Percentiles rank a stretch among this genome's conserved stretches.
These are phyloP conservation scores for Piloderma croceum DNA, from an alignment of 768 basidiomycete species.

Conservation along the genomic window DNA sequence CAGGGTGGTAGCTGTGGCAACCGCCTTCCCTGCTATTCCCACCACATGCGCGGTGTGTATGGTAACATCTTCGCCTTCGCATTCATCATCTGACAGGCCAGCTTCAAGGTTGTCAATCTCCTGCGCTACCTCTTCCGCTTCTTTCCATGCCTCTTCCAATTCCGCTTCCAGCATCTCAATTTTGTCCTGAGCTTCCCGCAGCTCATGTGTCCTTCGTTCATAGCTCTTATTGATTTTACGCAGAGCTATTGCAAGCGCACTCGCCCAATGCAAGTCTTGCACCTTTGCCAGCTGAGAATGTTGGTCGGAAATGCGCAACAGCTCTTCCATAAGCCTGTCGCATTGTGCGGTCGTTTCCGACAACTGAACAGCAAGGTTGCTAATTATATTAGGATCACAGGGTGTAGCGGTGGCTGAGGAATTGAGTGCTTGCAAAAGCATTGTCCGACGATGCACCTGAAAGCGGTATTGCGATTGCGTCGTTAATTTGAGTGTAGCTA, in stretches of 20 bases:
- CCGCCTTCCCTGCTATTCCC: too few relatives aligned
- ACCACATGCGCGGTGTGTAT: too few relatives aligned
- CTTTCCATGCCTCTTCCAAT: constrained; percentile 75
- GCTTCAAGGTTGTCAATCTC: constrained; percentile 69
- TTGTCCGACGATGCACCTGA: constrained; percentile 57
- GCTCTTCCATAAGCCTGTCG: constrained; percentile 52
- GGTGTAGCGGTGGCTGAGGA: constrained; percentile 36
- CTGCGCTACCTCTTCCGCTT: constrained; percentile 65
- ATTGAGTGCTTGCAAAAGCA: constrained; percentile 66
- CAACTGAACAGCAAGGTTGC: constrained; percentile 49
- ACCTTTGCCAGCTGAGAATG: constrained; percentile 55
- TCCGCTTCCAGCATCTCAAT: constrained; percentile 60
- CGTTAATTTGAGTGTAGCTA: constrained; percentile 44
- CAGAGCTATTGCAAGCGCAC: constrained; percentile 72
- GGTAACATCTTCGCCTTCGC: too few relatives aligned
- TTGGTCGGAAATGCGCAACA: constrained; percentile 58
- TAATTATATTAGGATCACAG: constrained; percentile 32
- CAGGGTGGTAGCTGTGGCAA: too few relatives aligned
- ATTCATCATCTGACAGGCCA: too few relatives aligned
- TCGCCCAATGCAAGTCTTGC: constrained; percentile 63
- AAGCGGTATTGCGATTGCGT: constrained; percentile 68
- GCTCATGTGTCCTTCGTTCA: constrained; percentile 56
- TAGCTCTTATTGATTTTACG: constrained; percentile 78
- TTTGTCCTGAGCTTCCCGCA: constrained; percentile 40
- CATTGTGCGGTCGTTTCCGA: constrained; percentile 52